Percentiles rank a stretch among this genome's conserved stretches.
These are phyloP conservation scores for Periconia digitata DNA, from an alignment of 2,329 filamentous ascomycete genomes.

Conservation along the genomic window DNA sequence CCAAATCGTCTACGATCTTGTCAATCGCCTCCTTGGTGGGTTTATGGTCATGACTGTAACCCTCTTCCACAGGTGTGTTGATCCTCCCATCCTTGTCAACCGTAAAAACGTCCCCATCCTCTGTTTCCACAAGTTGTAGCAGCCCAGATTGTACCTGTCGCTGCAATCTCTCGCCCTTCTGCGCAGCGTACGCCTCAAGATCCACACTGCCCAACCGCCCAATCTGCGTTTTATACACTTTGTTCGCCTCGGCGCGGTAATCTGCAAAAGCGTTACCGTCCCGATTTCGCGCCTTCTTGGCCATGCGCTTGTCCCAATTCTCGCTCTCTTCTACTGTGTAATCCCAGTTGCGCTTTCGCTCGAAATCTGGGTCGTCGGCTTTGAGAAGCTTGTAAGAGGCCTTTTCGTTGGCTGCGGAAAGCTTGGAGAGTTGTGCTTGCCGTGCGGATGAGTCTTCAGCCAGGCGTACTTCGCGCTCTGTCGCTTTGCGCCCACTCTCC, in stretches of 20 bases:
- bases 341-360: slow-evolving; percentile 97
- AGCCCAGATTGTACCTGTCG: slow-evolving; percentile 81
- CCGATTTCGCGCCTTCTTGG: slow-evolving; percentile 78
- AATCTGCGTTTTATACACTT: slow-evolving; percentile 92
- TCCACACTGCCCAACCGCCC: slow-evolving; percentile 70
- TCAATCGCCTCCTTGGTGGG: slow-evolving; percentile 87
- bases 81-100: slow-evolving; percentile 90
- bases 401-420: slow-evolving; percentile 84
- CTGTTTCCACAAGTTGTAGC: slow-evolving; percentile 92
- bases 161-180: slow-evolving; percentile 84
- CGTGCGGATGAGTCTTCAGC: slow-evolving; percentile 32
- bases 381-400: slow-evolving; percentile 92
- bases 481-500: slow-evolving; percentile 61
- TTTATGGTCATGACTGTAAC: slow-evolving; percentile 79
- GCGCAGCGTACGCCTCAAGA: slow-evolving; percentile 79
- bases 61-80: slow-evolving; percentile 84
- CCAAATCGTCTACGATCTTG: slow-evolving; percentile 79
- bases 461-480: slow-evolving; percentile 48
- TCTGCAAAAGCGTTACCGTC: slow-evolving; percentile 91
- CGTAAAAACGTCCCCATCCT: slow-evolving; percentile 82
- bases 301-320: slow-evolving; percentile 86
- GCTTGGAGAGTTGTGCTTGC: slow-evolving; percentile 64
- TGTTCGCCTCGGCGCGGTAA: slow-evolving; percentile 82
- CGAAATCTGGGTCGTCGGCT: slow-evolving; percentile 91
- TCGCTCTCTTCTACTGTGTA: slow-evolving; percentile 96